phyloP scores from a whole-genome alignment of 1,284 basidiomycete genomes.

The Marasmius fiardii region DNA sequence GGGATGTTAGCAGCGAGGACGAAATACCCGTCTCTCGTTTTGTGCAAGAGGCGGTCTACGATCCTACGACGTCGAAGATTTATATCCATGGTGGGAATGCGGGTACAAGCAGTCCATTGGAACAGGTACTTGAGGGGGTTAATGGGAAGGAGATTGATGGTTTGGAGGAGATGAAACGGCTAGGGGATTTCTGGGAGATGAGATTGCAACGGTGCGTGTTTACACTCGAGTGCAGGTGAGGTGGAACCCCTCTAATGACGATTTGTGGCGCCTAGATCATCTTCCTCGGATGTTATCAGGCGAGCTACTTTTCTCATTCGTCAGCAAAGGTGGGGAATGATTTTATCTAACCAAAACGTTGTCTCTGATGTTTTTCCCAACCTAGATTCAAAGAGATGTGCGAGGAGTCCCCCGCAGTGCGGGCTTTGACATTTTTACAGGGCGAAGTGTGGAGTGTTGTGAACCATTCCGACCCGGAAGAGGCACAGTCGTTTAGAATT shows the following conservation, averaged over 20 bases:
- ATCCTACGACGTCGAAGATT: conserved; percentile 47
- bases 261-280: conserved; percentile 39
- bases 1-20: conserved; percentile 12
- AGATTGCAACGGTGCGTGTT: conserved; percentile 51
- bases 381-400: conserved; percentile 77
- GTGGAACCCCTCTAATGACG: conserved; percentile 1
- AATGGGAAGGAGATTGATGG: conserved; percentile 15
- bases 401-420: conserved; percentile 56
- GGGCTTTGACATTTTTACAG: conserved; percentile 69
- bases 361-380: neutral
- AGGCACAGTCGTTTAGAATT: conserved; percentile 59
- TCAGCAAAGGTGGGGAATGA: conserved; percentile 57
- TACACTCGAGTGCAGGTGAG: neutral
- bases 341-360: neutral
- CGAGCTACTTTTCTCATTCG: conserved; percentile 58
- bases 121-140: conserved; percentile 17
- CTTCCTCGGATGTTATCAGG: conserved; percentile 56
- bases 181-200: conserved; percentile 80
- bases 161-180: conserved; percentile 29
- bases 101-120: conserved; percentile 29
- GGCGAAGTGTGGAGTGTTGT: conserved; percentile 67
- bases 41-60: conserved; percentile 76
- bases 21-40: conserved; percentile 56
- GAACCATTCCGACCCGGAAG: conserved; percentile 59
- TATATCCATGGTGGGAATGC: conserved; percentile 76